These are phyloP conservation scores for Globisporangium paroecandrum DNA, from an alignment of 352 stramenopile genomes.

Conservation along the genomic window DNA sequence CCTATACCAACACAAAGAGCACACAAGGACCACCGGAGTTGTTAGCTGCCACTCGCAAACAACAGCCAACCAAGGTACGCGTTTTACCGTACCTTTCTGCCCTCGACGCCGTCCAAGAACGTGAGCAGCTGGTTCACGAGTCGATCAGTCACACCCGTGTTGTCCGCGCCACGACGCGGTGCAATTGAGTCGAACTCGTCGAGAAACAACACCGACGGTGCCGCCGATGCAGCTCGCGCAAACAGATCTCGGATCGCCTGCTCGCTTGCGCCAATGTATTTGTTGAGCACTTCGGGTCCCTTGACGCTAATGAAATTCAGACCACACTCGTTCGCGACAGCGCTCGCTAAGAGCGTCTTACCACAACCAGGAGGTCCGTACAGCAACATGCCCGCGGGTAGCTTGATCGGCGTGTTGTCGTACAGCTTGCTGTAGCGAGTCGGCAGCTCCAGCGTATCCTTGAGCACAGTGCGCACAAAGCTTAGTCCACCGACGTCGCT, in stretches of 20 bases:
- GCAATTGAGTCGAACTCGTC: conserved; percentile 96
- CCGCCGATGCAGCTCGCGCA: conserved; percentile 60
- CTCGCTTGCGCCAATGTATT: conserved; percentile 90
- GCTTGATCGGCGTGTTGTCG: conserved; percentile 76
- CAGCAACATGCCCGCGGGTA: conserved; percentile 83
- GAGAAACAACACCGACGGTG: conserved; percentile 79
- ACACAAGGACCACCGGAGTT: conserved; percentile 7
- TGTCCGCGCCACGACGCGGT: conserved; percentile 90
- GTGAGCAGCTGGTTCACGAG: conserved; percentile 98
- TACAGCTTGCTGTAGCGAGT: conserved; percentile 80
- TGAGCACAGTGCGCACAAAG: conserved; percentile 78
- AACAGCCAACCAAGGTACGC: not conserved
- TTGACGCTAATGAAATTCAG: conserved; percentile 92
- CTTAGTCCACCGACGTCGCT: conserved; percentile 82
- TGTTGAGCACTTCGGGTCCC: conserved; percentile 87
- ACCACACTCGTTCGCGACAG: conserved; percentile 82
- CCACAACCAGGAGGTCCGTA: conserved; percentile 90
- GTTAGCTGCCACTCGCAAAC: not conserved
- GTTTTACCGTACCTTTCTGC: conserved; percentile 48
- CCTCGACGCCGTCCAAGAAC: conserved; percentile 96
- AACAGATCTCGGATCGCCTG: conserved; percentile 89
- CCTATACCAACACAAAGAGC: conserved; percentile 22
- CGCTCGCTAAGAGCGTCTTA: conserved; percentile 86
- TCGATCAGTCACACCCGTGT: conserved; percentile 95
- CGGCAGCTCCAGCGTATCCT: conserved; percentile 87